Conservation (phyloP, 192 early-diverging fungal species). For the Anaeromyces robustus region DNA sequence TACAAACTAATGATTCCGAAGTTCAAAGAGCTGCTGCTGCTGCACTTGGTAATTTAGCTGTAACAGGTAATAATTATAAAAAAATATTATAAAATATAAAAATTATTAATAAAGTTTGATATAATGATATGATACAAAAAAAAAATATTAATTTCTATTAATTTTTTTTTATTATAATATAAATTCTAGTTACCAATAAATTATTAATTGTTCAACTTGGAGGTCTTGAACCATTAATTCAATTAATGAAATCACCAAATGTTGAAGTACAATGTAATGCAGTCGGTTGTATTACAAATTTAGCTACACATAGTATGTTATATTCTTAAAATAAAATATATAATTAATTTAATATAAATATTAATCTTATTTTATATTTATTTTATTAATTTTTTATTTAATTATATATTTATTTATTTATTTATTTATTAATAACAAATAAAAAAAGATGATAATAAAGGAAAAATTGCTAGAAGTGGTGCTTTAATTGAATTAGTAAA, state of each 20-base stretch:
- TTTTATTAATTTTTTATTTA: conserved; percentile 1
- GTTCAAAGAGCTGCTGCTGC: conserved; percentile 74
- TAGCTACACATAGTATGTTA: conserved; percentile 60
- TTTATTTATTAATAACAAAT: too few relatives aligned
- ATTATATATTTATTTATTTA: background rate
- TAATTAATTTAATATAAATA: too few relatives aligned
- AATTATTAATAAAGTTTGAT: too few relatives aligned
- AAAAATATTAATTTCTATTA: background rate
- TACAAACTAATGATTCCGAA: conserved; percentile 67
- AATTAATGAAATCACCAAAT: conserved; percentile 69
- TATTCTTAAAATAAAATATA: background rate
- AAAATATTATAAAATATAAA: too few relatives aligned
- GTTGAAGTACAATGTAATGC: conserved; percentile 88
- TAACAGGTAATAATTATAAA: too few relatives aligned
- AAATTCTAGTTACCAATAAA: conserved; percentile 58
- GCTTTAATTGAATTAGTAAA: conserved; percentile 55
- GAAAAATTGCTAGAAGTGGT: conserved; percentile 69
- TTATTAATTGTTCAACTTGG: conserved; percentile 68
- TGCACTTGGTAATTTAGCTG: conserved; percentile 77
- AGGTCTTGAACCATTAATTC: conserved; percentile 67
- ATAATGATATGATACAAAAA: too few relatives aligned
- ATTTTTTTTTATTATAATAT: background rate
- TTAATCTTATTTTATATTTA: background rate
- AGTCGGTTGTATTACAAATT: conserved; percentile 84
- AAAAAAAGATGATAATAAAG: conserved; percentile 69